Conservation (phyloP, 768 basidiomycete species). For the Lactarius sanguifluus region DNA sequence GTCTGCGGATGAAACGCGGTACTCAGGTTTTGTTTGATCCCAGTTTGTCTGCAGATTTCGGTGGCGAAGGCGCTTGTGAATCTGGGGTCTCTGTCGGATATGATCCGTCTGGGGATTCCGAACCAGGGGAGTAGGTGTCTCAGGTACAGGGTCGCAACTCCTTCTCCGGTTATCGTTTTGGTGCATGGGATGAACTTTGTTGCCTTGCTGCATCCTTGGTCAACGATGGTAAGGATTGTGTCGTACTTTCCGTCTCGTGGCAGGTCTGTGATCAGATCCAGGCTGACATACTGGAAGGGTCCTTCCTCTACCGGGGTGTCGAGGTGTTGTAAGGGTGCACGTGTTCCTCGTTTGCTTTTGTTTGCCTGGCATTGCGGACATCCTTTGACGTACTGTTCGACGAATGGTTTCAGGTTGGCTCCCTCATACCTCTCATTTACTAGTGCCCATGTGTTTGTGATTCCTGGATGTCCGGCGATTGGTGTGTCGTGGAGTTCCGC, state of each 20-base stretch:
- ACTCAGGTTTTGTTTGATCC: too few species aligned
- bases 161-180: not conserved
- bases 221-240: not conserved
- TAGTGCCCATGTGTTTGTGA: not conserved
- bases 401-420: fast-evolving
- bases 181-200: not conserved
- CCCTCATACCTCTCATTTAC: not conserved
- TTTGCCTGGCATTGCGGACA: not conserved
- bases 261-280: not conserved
- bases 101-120: not conserved
- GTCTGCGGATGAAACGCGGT: too few species aligned
- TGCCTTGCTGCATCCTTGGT: not conserved
- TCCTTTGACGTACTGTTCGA: not conserved
- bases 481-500: too few species aligned
- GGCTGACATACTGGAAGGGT: not conserved
- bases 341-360: too few species aligned
- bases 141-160: not conserved
- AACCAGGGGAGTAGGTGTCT: not conserved
- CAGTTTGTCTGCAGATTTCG: too few species aligned
- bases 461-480: not conserved
- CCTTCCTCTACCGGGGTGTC: not conserved
- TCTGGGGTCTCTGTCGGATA: too few species aligned
- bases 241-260: not conserved
- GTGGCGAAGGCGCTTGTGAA: too few species aligned
- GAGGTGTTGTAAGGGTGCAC: not conserved